Base-by-base conservation (phyloP, 768 basidiomycete species). In the Cyclocybe aegerita region DNA sequence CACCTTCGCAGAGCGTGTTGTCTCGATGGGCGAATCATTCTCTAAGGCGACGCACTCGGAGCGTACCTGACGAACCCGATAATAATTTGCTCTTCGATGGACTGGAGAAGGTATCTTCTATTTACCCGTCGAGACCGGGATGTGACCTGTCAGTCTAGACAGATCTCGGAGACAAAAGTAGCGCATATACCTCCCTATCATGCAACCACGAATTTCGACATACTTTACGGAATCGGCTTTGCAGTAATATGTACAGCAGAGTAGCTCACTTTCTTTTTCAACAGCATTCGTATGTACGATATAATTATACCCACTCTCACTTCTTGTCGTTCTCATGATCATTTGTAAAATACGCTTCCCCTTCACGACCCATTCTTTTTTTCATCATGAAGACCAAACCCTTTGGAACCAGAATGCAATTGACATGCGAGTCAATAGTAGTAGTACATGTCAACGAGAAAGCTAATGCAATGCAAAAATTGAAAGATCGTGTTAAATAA, bases 11-110 rank as follows among this genome's bases (percentile, higher is more conserved):
- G 29, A 62, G 67, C 56, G 59, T 70, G 53, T 60, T 77, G 49
- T 75, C 59, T 55, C 78, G 79, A 61, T 85, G 79, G 80, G 71
- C 74, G 7, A 71, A 66, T 54, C 74, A 71, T 42, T 70, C 78
- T 23, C 65, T 78, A 15, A 79, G 81, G 45, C 74, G 77, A 37
- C 71, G 82, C 50, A 74, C 74, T 43, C 77, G 76, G 52, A 83
- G 81, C 53, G 76, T 76, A 0, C 77, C 82, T 15, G 76, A 79
- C 35, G 71, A 71, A 9, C 70, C 71, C 30, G 37, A 42, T 34
- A 39, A 14, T 10, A 43, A 37, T 16, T 36, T 11, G 38, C 16
- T 50, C 10, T 55, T 57, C n/a, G 51, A 53, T 34, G 54, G 52
- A 12, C 40, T 48, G 32, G 49, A 54, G 50, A 56, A 54, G 43